These are phyloP conservation scores for Viola odorata DNA, from an alignment of 345 rosid genomes.

Conservation along the genomic window DNA sequence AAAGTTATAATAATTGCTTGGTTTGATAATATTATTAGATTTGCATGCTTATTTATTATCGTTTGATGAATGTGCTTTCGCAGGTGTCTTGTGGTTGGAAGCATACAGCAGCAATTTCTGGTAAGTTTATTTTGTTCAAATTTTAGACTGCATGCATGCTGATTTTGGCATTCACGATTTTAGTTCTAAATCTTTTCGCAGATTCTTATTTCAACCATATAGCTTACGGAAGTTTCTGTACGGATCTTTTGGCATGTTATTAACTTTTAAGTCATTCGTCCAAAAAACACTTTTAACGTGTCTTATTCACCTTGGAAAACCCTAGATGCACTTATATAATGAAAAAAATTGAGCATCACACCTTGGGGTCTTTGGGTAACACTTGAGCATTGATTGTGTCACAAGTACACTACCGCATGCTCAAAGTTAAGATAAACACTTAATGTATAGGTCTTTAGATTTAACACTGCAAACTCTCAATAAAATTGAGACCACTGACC, in stretches of 20 bases:
- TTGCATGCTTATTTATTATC: neutral
- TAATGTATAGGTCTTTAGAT: too few species aligned
- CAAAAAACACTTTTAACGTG: too few species aligned
- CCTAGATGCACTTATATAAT: too few species aligned
- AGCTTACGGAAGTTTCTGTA: neutral
- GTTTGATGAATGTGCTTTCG: neutral
- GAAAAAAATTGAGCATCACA: too few species aligned
- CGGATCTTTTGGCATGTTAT: neutral
- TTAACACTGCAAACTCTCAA: too few species aligned
- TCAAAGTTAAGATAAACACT: too few species aligned
- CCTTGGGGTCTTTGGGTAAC: too few species aligned
- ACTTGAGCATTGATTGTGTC: too few species aligned
- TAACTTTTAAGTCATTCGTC: neutral
- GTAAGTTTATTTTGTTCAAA: constrained; percentile 32
- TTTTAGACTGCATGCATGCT: neutral
- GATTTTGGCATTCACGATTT: neutral
- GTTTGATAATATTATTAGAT: neutral
- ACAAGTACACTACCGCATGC: too few species aligned
- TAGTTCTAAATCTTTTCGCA: neutral
- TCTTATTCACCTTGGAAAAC: too few species aligned
- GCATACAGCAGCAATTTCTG: constrained; percentile 92
- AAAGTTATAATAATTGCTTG: neutral
- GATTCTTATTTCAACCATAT: neutral
- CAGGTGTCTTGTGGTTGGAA: constrained; percentile 99
- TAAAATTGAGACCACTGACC: too few species aligned